Evolutionary conservation across 2,329 filamentous ascomycete species (phyloP).

Genomic region (Microsporum audouinii): DNA sequence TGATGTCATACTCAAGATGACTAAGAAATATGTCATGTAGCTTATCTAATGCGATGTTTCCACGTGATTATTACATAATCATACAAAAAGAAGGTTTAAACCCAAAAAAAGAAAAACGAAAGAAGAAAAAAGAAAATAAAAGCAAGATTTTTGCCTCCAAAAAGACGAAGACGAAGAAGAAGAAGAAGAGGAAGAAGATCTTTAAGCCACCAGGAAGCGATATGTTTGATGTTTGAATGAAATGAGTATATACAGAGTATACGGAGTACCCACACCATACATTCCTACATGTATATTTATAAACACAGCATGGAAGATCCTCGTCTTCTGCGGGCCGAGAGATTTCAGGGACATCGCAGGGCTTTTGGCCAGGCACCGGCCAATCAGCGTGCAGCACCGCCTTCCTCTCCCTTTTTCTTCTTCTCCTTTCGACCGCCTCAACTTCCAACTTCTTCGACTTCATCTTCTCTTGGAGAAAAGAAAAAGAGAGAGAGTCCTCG

Average conservation of each 20-base stretch:
- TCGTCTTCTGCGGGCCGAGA: background rate
- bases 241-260: too few relatives aligned
- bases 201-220: background rate
- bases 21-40: background rate
- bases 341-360: background rate
- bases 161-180: background rate
- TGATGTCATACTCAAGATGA: background rate
- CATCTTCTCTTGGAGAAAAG: background rate
- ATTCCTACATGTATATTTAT: too few relatives aligned
- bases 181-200: background rate
- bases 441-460: background rate
- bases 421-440: background rate
- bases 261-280: too few relatives aligned
- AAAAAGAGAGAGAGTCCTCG: background rate
- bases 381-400: background rate
- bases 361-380: background rate
- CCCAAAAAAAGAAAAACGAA: background rate
- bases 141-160: background rate
- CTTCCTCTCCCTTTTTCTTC: conserved; percentile 12
- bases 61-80: background rate
- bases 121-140: background rate
- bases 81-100: background rate
- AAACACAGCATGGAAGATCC: too few relatives aligned
- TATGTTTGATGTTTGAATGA: too few relatives aligned
- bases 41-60: background rate